Evolutionary conservation across 2,329 filamentous ascomycete species (phyloP).

Genomic region (Aspergillus sp.): DNA sequence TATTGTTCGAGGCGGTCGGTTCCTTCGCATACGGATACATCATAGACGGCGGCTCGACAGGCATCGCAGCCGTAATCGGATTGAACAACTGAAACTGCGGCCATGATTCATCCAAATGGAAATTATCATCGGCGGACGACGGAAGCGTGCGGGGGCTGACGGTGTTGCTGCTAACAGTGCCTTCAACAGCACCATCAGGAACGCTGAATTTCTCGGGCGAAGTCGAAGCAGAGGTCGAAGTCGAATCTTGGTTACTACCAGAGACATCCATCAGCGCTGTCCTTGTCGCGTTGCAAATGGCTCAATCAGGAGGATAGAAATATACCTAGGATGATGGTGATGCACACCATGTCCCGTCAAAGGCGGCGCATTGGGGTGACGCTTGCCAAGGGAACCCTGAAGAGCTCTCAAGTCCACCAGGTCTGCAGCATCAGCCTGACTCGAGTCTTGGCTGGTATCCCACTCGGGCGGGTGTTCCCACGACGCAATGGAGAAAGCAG

Average conservation of each 20-base stretch:
- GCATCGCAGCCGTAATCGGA: constrained; percentile 24
- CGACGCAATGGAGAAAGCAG: constrained; percentile 26
- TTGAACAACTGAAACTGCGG: constrained; percentile 32
- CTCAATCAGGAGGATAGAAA: neutral
- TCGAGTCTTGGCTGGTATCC: constrained; percentile 35
- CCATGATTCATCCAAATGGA: constrained; percentile 32
- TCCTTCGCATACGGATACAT: constrained; percentile 30
- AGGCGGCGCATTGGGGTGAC: constrained; percentile 12
- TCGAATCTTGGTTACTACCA: constrained; percentile 26
- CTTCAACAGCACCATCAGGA: constrained; percentile 22
- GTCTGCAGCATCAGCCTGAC: constrained; percentile 27
- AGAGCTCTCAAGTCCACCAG: constrained; percentile 27
- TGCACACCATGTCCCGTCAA: constrained; percentile 17
- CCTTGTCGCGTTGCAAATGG: neutral
- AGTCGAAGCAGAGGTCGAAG: constrained; percentile 3
- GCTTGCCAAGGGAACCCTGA: constrained; percentile 21
- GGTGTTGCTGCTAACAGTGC: constrained; percentile 25
- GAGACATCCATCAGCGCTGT: constrained; percentile 7
- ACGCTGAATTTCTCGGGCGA: constrained; percentile 25
- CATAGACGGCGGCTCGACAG: constrained; percentile 23
- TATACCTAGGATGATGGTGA: neutral
- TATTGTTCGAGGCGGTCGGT: constrained; percentile 16
- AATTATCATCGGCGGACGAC: constrained; percentile 32
- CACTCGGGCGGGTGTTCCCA: constrained; percentile 34
- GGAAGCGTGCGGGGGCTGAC: constrained; percentile 32